phyloP scores from a whole-genome alignment of 371 early-diverging fungal genomes.

The Funneliformis caledonium region DNA sequence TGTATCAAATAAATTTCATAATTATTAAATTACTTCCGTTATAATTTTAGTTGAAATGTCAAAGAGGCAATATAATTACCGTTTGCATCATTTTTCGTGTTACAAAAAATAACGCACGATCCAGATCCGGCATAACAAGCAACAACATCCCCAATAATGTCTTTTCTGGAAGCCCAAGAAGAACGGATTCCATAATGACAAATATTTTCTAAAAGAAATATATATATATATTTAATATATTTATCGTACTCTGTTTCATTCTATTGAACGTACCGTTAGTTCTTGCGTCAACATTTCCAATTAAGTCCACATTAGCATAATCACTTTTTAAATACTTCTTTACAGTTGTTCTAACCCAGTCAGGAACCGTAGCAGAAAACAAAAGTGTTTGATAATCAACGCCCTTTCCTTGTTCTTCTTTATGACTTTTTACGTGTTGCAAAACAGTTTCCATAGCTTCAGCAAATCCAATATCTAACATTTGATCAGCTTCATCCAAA shows the following conservation, averaged over 20 bases:
- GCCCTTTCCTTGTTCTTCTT: slow-evolving; percentile 47
- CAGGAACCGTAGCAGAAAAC: slow-evolving; percentile 87
- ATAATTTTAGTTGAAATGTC: not conserved
- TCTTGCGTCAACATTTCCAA: slow-evolving; percentile 75
- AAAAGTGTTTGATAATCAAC: slow-evolving; percentile 77
- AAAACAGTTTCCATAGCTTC: slow-evolving; percentile 90
- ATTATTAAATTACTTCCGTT: not conserved
- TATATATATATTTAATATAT: not conserved
- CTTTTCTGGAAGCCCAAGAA: slow-evolving; percentile 75
- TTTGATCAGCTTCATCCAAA: slow-evolving; percentile 97
- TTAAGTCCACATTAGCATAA: slow-evolving; percentile 80
- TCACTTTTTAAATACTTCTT: slow-evolving; percentile 85
- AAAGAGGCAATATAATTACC: slow-evolving; percentile 41
- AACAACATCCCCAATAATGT: slow-evolving; percentile 83
- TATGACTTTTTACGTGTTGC: slow-evolving; percentile 76
- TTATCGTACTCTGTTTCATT: not conserved
- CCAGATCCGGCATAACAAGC: slow-evolving; percentile 81
- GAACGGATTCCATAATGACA: slow-evolving; percentile 84
- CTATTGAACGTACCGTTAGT: slow-evolving; percentile 57
- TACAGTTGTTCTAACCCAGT: slow-evolving; percentile 83
- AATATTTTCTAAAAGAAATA: slow-evolving; percentile 55
- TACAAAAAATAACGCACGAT: slow-evolving; percentile 91
- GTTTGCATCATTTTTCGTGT: slow-evolving; percentile 91
- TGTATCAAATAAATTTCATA: not conserved
- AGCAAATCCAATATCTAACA: slow-evolving; percentile 96